A percentile compares a stretch with the other conserved stretches of the same genome.
Conservation (phyloP, 306 rosid genomes). For the Chamaecrista fasciculata region DNA sequence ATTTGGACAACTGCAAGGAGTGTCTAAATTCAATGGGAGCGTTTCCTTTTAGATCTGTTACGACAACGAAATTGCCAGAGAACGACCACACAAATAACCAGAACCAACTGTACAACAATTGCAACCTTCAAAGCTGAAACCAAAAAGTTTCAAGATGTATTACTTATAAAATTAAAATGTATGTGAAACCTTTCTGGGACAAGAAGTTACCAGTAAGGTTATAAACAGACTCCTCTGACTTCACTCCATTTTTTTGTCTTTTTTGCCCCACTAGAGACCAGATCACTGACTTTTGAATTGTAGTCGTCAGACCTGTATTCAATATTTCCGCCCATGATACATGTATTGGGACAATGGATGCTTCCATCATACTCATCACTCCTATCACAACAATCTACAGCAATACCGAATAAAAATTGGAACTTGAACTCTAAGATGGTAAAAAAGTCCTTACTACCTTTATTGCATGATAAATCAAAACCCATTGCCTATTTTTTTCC, state of each 20-base stretch:
- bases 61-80: conserved; percentile 29
- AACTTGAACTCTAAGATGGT: conserved; percentile 22
- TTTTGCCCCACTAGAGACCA: conserved; percentile 19
- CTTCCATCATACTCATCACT: conserved; percentile 75
- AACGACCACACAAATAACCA: conserved; percentile 29
- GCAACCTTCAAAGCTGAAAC: conserved; percentile 56
- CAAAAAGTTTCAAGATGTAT: conserved; percentile 20
- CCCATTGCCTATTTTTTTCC: no score
- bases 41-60: conserved; percentile 45
- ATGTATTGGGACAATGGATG: conserved; percentile 65
- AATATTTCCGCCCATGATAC: conserved; percentile 78
- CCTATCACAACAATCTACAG: conserved; percentile 73
- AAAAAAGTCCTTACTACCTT: conserved; percentile 6
- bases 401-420: conserved; percentile 21
- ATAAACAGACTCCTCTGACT: conserved; percentile 53
- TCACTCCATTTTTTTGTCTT: conserved; percentile 38
- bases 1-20: not conserved
- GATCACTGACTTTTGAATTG: conserved; percentile 30
- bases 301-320: conserved; percentile 39
- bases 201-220: conserved; percentile 53
- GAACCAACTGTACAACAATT: conserved; percentile 42
- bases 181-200: not conserved
- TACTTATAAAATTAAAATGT: conserved; percentile 8
- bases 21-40: conserved; percentile 24
- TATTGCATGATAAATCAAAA: not conserved